A percentile compares a stretch with the other conserved stretches of the same genome.
Evolutionary conservation across 2,329 filamentous ascomycete genomes (phyloP).

Genomic region (Pyrenochaeta sp.): DNA sequence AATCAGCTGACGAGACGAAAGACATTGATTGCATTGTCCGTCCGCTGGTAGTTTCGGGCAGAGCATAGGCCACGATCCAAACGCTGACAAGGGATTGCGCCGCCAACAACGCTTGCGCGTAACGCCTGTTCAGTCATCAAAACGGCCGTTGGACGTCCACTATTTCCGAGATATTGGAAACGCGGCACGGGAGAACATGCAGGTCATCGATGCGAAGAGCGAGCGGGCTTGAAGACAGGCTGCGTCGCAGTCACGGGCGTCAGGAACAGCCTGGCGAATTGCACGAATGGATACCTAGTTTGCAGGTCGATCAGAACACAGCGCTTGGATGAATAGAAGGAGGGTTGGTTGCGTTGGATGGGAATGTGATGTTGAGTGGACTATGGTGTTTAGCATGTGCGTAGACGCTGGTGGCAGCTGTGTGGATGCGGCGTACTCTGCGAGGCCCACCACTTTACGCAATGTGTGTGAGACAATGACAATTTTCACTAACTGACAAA

Average conservation of each 20-base stretch:
- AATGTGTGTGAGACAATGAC: neutral
- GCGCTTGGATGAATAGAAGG: neutral
- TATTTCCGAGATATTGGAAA: conserved; percentile 6
- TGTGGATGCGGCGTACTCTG: neutral
- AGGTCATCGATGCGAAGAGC: conserved; percentile 18
- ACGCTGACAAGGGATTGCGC: conserved; percentile 12
- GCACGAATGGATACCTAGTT: neutral
- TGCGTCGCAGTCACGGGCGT: too few relatives aligned
- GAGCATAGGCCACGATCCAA: neutral
- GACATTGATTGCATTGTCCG: neutral
- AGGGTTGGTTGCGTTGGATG: neutral
- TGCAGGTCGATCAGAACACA: neutral
- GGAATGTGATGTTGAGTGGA: neutral
- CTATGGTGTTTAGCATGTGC: neutral
- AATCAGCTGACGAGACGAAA: conserved; percentile 13
- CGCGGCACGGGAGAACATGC: conserved; percentile 14
- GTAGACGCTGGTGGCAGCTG: conserved; percentile 16
- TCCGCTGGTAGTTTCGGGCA: neutral
- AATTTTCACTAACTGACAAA: neutral
- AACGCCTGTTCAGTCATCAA: conserved; percentile 8
- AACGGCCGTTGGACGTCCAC: neutral
- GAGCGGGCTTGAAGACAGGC: too few relatives aligned
- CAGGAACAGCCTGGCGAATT: neutral
- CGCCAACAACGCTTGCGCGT: conserved; percentile 19
- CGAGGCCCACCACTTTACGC: neutral